Percentiles rank a stretch among this genome's conserved stretches.
Evolutionary conservation across 345 rosid species (phyloP).

Genomic region (Carallia pectinifolia): DNA sequence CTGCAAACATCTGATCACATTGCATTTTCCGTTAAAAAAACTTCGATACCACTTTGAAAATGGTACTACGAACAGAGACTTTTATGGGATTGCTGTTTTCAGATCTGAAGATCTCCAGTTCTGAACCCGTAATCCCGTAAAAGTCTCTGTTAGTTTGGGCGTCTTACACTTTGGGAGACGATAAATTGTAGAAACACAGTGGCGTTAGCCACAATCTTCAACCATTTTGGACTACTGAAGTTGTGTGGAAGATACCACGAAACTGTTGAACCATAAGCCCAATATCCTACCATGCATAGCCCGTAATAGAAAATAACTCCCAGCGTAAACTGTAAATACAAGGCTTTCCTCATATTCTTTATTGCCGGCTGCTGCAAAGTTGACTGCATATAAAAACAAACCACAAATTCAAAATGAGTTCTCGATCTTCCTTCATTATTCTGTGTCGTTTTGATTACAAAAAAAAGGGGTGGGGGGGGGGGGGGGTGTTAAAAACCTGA

Average conservation of each 20-base stretch:
- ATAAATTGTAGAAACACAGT: slow-evolving; percentile 29
- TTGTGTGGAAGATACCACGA: slow-evolving; percentile 31
- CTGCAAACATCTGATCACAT: slow-evolving; percentile 22
- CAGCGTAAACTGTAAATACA: slow-evolving; percentile 23
- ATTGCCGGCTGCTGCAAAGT: slow-evolving; percentile 31
- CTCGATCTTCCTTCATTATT: not conserved
- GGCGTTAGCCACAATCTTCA: slow-evolving; percentile 25
- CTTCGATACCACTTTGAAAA: too few relatives aligned
- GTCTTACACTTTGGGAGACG: slow-evolving; percentile 31
- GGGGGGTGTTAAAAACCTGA: slow-evolving; percentile 17
- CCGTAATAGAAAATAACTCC: slow-evolving; percentile 26
- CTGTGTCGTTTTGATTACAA: too few relatives aligned
- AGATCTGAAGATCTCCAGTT: too few relatives aligned
- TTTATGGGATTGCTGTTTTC: too few relatives aligned
- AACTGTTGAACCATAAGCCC: slow-evolving; percentile 36
- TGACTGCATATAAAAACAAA: slow-evolving; percentile 17
- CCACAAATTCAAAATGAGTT: too few relatives aligned
- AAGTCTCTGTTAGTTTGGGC: too few relatives aligned
- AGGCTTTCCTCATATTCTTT: slow-evolving; percentile 36
- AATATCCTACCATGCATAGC: slow-evolving; percentile 25
- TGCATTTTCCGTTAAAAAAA: too few relatives aligned
- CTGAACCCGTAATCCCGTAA: too few relatives aligned
- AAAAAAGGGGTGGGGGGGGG: not conserved
- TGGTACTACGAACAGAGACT: too few relatives aligned
- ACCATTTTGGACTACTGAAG: slow-evolving; percentile 27